Evolutionary conservation across 768 basidiomycete genomes (phyloP), one percentile per base, ranked within the genome.

Genomic region (Harrya chromipes): DNA sequence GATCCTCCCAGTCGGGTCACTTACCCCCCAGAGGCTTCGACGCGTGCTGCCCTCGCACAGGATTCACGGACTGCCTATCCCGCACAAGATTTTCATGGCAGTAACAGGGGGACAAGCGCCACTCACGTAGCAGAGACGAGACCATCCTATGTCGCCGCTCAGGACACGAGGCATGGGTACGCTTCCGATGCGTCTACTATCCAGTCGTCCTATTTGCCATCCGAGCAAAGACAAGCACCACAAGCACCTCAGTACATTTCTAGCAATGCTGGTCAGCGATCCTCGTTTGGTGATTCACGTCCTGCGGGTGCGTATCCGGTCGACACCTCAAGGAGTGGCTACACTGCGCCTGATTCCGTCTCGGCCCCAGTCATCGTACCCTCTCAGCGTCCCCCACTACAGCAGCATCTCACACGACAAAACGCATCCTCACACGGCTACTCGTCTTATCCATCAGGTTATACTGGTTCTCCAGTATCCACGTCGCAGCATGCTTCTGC

Each of bases 251-350:
- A 53, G 26, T 63, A 56, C 36, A 49, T 62, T 24, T 24, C 62
- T 13, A 44, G 42, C 16, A 63, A 47, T 23, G 17, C 46, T 11
- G 50, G 49, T 31, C 62, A 58, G 4, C 53, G 61, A 6, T 11
- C 62, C 38, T 51, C 62, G 19, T 59, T 65, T 46, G 53, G 47
- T 6, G 59, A 65, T 49, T 54, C 62, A 14, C 62, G 63, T 40
- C 40, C 63, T 41, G 36, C 46, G 6, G 47, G 46, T 51, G 34
- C 50, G 26, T 64, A 64, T 51, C 33, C 52, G 1, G 39, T 43
- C 5, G 63, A 56, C 9, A 26, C 55, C 20, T 44, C 60, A 31
- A 47, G 54, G 27, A 27, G 43, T 35, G 51, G 47, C 16, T 65
- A 54, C 31, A 36, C 53, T 11, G 45, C 54, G 13, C 24, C 62